Evolutionary conservation across 495 filamentous ascomycete species (phyloP), one percentile per base, ranked within the genome.

Genomic region (Parachaetomium inaequale): DNA sequence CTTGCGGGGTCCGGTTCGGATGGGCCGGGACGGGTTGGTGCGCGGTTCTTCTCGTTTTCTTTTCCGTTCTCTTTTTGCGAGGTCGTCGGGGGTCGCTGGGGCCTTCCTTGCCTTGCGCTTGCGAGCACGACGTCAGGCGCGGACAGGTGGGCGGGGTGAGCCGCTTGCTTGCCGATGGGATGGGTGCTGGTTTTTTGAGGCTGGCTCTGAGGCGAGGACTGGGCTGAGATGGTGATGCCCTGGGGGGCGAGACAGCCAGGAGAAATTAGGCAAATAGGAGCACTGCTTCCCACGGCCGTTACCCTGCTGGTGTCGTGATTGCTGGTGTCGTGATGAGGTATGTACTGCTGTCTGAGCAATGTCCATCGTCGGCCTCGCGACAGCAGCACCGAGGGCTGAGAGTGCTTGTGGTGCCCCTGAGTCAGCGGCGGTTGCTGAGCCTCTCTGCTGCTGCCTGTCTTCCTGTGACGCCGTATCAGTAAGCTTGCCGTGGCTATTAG

Each of bases 231-330:
- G 36, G 3, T 40, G 36, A 40, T 15, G 8, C 2, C 12, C 14
- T 12, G 5, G 10, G 10, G 36, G 36, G 14, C 12, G 45, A 49
- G 45, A 51, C 14, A 31, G 26, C 14, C 26, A 51, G 47, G n/a
- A 51, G 17, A 53, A 21, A 36, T 11, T 23, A 51, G 43, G 8
- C 17, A 38, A 59, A 51, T 59, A 38, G 57, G 47, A 59, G 57
- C 46, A 52, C n/a, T 59, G 57, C 57, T 52, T 40, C 57, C 57
- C 43, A 59, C 7, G 17, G 14, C 36, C 11, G 4, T 40, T 43
- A 36, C 36, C 25, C 17, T 29, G 14, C 5, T 19, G 3, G 19
- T 32, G 32, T 7, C 17, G n/a, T 25, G 36, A n/a, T n/a, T n/a
- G n/a, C n/a, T n/a, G n/a, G n/a, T 58, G 56, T 31, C 6, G 45